Conservation (phyloP, 768 basidiomycete genomes). For the Saitozyma podzolica region DNA sequence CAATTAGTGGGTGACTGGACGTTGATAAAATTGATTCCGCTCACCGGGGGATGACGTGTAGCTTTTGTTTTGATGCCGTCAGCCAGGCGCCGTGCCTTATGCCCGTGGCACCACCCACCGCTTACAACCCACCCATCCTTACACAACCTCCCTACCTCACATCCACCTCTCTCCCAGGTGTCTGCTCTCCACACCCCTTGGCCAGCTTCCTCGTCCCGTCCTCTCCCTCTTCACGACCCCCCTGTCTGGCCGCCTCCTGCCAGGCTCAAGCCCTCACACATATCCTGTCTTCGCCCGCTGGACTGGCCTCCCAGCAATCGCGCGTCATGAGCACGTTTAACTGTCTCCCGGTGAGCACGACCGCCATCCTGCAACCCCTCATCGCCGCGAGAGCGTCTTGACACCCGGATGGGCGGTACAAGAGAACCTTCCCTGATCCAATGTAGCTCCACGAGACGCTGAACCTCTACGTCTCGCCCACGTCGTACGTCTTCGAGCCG, state of each 20-base stretch:
- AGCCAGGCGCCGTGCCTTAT: background rate
- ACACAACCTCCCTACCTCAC: too few relatives aligned
- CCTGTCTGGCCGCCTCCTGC: too few relatives aligned
- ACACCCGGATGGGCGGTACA: too few relatives aligned
- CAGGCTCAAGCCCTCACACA: too few relatives aligned
- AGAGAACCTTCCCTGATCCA: background rate
- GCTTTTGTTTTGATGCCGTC: background rate
- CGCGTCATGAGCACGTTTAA: conserved; percentile 12
- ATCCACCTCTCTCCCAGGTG: too few relatives aligned
- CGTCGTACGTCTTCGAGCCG: conserved; percentile 43
- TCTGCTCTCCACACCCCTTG: too few relatives aligned
- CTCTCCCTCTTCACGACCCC: too few relatives aligned
- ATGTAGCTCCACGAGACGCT: conserved; percentile 50
- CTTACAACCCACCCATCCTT: too few relatives aligned
- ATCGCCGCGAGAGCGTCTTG: background rate
- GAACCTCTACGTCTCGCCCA: conserved; percentile 49
- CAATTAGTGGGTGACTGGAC: background rate
- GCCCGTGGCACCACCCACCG: background rate
- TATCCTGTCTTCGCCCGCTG: too few relatives aligned
- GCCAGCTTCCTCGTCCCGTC: too few relatives aligned
- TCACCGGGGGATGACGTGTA: background rate
- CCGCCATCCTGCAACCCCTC: background rate
- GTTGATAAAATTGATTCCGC: conserved; percentile 3
- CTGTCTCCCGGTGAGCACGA: conserved; percentile 22
- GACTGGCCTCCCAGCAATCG: too few relatives aligned